These are phyloP conservation scores for Somion occarium DNA, from an alignment of 1,284 basidiomycete genomes.

Conservation along the genomic window DNA sequence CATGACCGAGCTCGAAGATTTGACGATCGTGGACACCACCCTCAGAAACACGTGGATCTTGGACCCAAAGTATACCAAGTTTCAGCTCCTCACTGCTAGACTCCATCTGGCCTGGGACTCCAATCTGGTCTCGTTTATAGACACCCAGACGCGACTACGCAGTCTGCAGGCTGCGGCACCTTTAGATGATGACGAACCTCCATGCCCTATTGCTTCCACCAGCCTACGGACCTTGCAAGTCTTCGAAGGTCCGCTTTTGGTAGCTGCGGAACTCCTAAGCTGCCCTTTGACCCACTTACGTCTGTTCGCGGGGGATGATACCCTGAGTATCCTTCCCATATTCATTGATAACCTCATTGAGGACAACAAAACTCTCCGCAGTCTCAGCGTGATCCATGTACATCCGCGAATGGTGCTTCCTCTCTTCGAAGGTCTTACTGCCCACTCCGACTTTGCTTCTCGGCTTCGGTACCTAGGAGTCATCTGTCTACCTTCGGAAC, in stretches of 20 bases:
- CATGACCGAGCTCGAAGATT: conserved; percentile 22
- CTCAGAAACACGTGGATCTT: conserved; percentile 24
- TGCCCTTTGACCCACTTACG: conserved; percentile 28
- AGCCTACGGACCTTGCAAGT: conserved; percentile 20
- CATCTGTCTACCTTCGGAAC: conserved; percentile 19
- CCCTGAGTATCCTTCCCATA: conserved; percentile 15
- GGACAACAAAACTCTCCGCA: conserved; percentile 20
- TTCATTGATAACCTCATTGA: conserved; percentile 20
- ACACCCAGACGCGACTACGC: conserved; percentile 22
- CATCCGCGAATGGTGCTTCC: conserved; percentile 20
- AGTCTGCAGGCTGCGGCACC: conserved; percentile 16
- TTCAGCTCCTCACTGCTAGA: conserved; percentile 24
- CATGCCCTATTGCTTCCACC: conserved; percentile 13
- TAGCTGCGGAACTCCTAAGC: conserved; percentile 22
- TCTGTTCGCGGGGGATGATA: conserved; percentile 21
- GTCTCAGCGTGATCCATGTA: conserved; percentile 22
- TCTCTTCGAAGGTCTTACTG: conserved; percentile 19
- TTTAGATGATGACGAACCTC: conserved; percentile 14
- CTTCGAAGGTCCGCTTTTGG: conserved; percentile 24
- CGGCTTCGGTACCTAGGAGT: conserved; percentile 26
- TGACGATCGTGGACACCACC: conserved; percentile 22
- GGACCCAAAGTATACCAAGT: conserved; percentile 17
- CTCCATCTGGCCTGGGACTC: conserved; percentile 26
- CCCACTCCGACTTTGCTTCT: conserved; percentile 17
- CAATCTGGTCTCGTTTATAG: conserved; percentile 25